These are phyloP conservation scores for Ganoderma sp. DNA, from an alignment of 1,284 basidiomycete genomes.

Conservation along the genomic window DNA sequence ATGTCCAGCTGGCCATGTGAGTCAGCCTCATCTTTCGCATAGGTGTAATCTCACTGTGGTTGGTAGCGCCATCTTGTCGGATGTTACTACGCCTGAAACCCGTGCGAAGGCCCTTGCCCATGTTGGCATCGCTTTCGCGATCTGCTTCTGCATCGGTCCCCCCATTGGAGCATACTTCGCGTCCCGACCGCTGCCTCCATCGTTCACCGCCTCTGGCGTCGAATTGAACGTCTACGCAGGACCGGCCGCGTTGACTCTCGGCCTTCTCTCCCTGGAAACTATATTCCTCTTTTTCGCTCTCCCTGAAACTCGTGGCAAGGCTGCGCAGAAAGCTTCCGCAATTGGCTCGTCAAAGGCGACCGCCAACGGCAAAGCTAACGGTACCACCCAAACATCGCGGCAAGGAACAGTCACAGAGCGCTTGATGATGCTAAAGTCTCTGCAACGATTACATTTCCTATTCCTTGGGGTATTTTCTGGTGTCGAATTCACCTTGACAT, in stretches of 20 bases:
- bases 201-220: constrained; percentile 61
- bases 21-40: constrained; percentile 31
- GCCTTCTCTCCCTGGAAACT: constrained; percentile 74
- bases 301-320: constrained; percentile 74
- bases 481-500: constrained; percentile 91
- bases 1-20: constrained; percentile 82
- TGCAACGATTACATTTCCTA: constrained; percentile 76
- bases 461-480: constrained; percentile 91
- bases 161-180: constrained; percentile 86
- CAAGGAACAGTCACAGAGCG: constrained; percentile 54
- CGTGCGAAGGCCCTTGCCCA: constrained; percentile 87
- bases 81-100: constrained; percentile 78
- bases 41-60: not conserved
- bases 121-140: constrained; percentile 91
- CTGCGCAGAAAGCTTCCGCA: constrained; percentile 31
- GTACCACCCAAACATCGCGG: constrained; percentile 29
- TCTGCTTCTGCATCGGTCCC: constrained; percentile 88
- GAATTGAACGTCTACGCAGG: constrained; percentile 86
- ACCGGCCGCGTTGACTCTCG: constrained; percentile 79
- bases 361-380: constrained; percentile 28
- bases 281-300: constrained; percentile 74
- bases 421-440: constrained; percentile 54
- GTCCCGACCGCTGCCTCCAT: constrained; percentile 65
- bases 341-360: constrained; percentile 29
- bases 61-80: constrained; percentile 83